Percentiles rank a stretch among this genome's conserved stretches.
phyloP scores from a whole-genome alignment of 331 rosid species.

The Dryas integrifolia region DNA sequence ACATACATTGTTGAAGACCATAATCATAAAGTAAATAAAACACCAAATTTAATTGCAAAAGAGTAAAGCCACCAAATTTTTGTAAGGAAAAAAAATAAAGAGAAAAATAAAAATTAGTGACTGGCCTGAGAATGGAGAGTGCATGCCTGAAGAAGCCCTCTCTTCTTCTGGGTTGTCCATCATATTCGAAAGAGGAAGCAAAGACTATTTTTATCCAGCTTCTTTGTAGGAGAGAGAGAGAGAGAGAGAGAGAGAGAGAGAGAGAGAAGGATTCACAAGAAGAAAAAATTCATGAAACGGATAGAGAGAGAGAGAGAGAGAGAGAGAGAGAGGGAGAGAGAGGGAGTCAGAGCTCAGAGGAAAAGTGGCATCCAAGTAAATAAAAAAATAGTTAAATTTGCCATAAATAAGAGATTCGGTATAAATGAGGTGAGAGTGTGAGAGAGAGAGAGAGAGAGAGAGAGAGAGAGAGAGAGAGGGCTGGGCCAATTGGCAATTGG shows the following conservation, averaged over 20 bases:
- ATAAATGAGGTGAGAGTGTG: not conserved
- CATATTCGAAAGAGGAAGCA: conserved; percentile 17
- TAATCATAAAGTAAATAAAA: not conserved
- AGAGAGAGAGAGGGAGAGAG: not conserved
- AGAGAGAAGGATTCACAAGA: not conserved
- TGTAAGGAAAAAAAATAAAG: conserved; percentile 16
- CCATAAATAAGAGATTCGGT: conserved; percentile 10
- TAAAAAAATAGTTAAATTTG: not conserved
- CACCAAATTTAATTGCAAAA: not conserved
- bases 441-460: not conserved
- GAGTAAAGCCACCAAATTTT: conserved; percentile 6
- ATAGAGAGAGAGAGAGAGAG: not conserved
- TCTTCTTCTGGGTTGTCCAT: conserved; percentile 50
- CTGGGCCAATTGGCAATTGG: not conserved
- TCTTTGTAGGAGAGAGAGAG: not conserved
- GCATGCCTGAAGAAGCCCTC: conserved; percentile 33
- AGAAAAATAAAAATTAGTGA: conserved; percentile 5
- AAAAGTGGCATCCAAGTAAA: conserved; percentile 20
- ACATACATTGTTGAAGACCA: conserved; percentile 3
- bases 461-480: not conserved
- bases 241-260: not conserved
- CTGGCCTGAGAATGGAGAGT: conserved; percentile 41
- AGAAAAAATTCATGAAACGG: not conserved
- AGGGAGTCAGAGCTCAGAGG: not conserved
- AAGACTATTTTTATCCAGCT: not conserved